phyloP scores from a whole-genome alignment of 176 grass and related monocot species.

The Elymus sibiricus region DNA sequence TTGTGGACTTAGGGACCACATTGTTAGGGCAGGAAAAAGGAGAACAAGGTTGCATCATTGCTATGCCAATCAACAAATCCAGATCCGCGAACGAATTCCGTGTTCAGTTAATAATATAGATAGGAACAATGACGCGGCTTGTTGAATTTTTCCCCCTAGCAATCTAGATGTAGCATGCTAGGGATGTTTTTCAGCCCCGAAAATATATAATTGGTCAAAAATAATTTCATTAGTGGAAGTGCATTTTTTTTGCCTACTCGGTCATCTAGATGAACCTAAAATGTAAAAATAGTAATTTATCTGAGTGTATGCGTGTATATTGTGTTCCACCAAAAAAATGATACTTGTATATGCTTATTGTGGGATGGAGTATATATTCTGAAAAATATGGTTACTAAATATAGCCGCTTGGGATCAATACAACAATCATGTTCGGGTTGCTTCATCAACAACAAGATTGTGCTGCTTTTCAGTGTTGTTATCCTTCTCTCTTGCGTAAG shows the following conservation, averaged over 20 bases:
- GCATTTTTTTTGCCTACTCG: background rate
- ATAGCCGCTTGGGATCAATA: background rate
- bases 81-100: background rate
- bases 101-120: slow-evolving; percentile 22
- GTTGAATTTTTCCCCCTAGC: slow-evolving; percentile 20
- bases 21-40: background rate
- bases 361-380: background rate
- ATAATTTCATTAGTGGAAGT: background rate
- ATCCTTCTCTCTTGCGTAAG: background rate
- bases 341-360: background rate
- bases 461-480: background rate
- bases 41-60: background rate
- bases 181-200: background rate
- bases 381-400: background rate
- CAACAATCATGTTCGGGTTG: background rate
- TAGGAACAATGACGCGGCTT: slow-evolving; percentile 13
- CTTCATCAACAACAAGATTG: background rate
- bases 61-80: slow-evolving; percentile 10
- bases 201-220: no score
- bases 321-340: no score
- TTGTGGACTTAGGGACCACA: slow-evolving; percentile 30
- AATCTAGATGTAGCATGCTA: background rate
- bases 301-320: no score
- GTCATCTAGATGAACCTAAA: background rate
- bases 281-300: background rate